Evolutionary conservation across 805 yeast species (phyloP), one percentile per base, ranked within the genome.

Genomic region (Danielozyma ontarioensis): DNA sequence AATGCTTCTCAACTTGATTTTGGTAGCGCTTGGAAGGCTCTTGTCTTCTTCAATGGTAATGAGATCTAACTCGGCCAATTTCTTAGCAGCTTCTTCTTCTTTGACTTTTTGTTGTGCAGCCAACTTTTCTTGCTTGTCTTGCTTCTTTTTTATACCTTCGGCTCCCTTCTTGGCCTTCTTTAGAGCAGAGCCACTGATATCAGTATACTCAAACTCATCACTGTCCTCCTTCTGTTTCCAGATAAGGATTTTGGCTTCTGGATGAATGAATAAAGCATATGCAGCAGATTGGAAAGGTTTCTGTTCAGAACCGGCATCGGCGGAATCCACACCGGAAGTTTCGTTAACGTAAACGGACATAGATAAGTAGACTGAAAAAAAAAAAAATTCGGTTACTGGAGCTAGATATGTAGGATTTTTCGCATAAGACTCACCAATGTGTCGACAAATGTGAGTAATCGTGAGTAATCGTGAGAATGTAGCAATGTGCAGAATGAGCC

Each of bases 91-190:
- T 37, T 87, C 94, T 15, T 48, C 61, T 25, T 50, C 55, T 37
- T 52, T 54, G 27, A 77, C 81, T 31, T 80, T 81, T 28, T 75
- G 81, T 50, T 76, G 76, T 45, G 78, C 79, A 24, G 72, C 77
- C 45, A 71, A 53, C 51, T 72, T 71, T 48, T 77, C 70, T 29
- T 75, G 76, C 65, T 82, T 83, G 41, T 79, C 87, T 33, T 69
- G 74, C 60, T 80, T 83, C 68, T 89, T 90, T 64, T 77, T 86
- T 43, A 93, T 68, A 4, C 95, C 90, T 22, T 89, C 97, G 36
- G 83, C 93, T 39, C 96, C 97, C 61, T 93, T 93, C 62, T 85
- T 86, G 49, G 97, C 97, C 66, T 90, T 93, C 68, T 93, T 93
- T 55, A 90, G 66, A 5, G 96, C 97, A 33, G 94, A 80, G 4